Percentiles rank a stretch among this genome's conserved stretches.
These are phyloP conservation scores for Ustilago crameri DNA, from an alignment of 1,284 basidiomycete species.

Conservation along the genomic window DNA sequence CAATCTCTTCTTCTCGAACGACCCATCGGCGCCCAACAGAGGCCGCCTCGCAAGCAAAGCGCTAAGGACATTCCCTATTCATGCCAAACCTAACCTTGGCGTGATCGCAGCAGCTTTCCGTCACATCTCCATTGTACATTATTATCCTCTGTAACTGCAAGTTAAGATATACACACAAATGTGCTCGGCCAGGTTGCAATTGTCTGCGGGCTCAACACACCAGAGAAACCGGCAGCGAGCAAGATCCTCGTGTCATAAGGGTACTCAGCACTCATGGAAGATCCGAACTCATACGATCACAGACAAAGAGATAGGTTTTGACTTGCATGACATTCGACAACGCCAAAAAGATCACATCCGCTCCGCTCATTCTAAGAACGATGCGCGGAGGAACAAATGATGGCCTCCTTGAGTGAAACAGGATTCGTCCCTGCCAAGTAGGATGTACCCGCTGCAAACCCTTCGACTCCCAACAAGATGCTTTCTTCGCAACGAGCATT, in stretches of 20 bases:
- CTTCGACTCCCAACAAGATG: constrained; percentile 21
- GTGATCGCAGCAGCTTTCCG: not conserved
- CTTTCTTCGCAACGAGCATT: constrained; percentile 32
- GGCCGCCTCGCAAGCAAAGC: constrained; percentile 47
- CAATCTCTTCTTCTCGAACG: not conserved
- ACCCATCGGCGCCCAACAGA: constrained; percentile 13
- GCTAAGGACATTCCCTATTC: constrained; percentile 8
- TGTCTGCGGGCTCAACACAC: not conserved
- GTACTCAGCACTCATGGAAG: not conserved
- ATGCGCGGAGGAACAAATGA: constrained; percentile 24
- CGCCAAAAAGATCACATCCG: constrained; percentile 14
- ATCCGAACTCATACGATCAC: constrained; percentile 3
- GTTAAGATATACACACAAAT: not conserved
- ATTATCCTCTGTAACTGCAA: not conserved
- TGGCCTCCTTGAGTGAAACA: constrained; percentile 24
- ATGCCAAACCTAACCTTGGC: not conserved
- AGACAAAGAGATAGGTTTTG: constrained; percentile 19
- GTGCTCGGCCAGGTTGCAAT: not conserved
- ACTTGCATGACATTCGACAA: constrained; percentile 51
- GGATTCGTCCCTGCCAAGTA: constrained; percentile 47
- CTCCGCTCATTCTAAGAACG: not conserved
- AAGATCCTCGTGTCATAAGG: too few species aligned
- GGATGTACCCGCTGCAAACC: constrained; percentile 40
- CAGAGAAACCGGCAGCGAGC: too few species aligned
- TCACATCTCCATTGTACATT: constrained; percentile 18